Evolutionary conservation across 768 basidiomycete species (phyloP).

Genomic region (Harrya chromipes): DNA sequence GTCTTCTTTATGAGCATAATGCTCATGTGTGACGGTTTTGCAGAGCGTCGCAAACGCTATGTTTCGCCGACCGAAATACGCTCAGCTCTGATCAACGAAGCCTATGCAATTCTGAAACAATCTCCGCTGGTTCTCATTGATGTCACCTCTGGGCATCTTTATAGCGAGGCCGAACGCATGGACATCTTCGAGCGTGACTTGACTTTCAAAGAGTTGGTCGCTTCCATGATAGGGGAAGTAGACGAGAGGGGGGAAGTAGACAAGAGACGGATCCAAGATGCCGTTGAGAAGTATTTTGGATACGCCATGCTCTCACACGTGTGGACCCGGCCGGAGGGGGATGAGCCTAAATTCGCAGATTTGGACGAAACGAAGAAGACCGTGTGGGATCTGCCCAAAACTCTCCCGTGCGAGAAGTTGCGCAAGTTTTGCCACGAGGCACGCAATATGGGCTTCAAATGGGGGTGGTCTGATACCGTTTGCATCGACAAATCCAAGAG

Average conservation of each 20-base stretch:
- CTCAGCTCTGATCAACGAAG: neutral
- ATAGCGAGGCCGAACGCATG: neutral
- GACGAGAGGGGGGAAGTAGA: too few species aligned
- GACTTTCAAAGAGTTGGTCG: constrained; percentile 3
- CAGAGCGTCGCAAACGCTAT: constrained; percentile 1
- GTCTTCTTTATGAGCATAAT: neutral
- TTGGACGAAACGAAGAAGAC: neutral
- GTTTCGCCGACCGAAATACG: neutral
- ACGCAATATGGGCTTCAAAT: constrained; percentile 7
- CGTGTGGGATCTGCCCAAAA: constrained; percentile 4
- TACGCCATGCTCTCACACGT: constrained; percentile 14
- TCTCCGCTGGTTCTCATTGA: constrained; percentile 3
- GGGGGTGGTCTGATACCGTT: constrained; percentile 14
- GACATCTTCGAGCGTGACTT: neutral
- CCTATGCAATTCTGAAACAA: neutral
- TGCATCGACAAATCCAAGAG: constrained; percentile 7
- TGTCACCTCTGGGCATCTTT: neutral
- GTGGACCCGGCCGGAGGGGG: constrained; percentile 5
- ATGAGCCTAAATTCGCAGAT: constrained; percentile 10
- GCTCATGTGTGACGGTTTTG: neutral
- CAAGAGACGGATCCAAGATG: neutral
- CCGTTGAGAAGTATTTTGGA: constrained; percentile 4
- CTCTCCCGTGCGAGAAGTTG: constrained; percentile 3
- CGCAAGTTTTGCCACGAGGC: constrained; percentile 6
- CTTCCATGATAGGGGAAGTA: constrained; percentile 5